These are phyloP conservation scores for Aspergillus terreus DNA, from an alignment of 2,329 filamentous ascomycete species.

Conservation along the genomic window DNA sequence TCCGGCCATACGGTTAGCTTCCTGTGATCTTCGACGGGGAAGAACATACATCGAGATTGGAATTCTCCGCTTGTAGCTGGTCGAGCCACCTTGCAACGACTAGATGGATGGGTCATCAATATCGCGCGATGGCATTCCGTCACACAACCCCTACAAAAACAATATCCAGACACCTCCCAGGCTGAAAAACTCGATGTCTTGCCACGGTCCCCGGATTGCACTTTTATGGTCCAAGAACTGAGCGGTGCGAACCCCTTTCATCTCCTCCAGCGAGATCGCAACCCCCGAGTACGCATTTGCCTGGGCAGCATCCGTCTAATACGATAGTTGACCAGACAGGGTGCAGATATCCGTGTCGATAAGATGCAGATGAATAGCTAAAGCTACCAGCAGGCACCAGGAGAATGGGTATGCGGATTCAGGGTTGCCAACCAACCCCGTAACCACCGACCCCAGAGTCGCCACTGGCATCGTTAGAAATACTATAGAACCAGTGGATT, in stretches of 20 bases:
- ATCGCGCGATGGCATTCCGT: constrained; percentile 13
- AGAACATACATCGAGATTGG: constrained; percentile 4
- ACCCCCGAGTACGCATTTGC: constrained; percentile 5
- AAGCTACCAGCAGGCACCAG: background rate
- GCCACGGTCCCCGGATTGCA: background rate
- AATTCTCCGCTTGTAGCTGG: constrained; percentile 4
- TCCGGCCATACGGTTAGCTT: background rate
- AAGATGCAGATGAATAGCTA: background rate
- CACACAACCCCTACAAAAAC: constrained; percentile 12
- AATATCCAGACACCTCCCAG: constrained; percentile 10
- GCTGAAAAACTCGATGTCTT: constrained; percentile 1
- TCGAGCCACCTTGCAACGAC: constrained; percentile 5
- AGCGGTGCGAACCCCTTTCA: constrained; percentile 13
- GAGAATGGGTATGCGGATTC: background rate
- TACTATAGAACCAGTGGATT: background rate
- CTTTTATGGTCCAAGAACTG: constrained; percentile 13
- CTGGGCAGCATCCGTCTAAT: background rate
- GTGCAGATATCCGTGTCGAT: background rate
- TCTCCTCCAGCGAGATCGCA: constrained; percentile 12
- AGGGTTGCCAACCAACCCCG: background rate
- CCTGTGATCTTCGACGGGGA: too few species aligned
- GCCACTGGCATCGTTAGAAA: background rate
- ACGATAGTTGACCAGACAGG: background rate
- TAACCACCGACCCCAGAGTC: background rate
- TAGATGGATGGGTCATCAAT: background rate